These are phyloP conservation scores for Trichoderma sp. DNA, from an alignment of 2,329 filamentous ascomycete genomes.

Conservation along the genomic window DNA sequence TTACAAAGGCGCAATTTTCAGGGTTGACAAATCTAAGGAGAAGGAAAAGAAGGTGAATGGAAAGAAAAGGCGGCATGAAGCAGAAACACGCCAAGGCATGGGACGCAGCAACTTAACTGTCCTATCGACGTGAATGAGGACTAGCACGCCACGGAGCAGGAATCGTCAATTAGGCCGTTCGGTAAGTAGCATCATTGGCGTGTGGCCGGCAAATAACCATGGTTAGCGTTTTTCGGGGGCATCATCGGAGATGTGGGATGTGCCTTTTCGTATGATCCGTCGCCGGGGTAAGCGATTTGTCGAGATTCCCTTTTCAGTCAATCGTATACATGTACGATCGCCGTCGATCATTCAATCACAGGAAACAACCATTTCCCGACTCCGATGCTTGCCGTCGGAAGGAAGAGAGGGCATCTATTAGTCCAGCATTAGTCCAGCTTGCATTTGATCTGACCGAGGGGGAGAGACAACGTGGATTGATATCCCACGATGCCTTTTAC, in stretches of 20 bases:
- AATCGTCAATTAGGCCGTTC: neutral
- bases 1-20: slow-evolving; percentile 2
- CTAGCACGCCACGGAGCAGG: neutral
- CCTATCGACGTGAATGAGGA: neutral
- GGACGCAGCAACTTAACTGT: neutral
- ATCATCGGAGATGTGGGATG: slow-evolving; percentile 10
- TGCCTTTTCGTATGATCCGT: slow-evolving; percentile 12
- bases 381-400: neutral
- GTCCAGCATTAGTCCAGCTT: neutral
- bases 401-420: neutral
- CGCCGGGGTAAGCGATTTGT: slow-evolving; percentile 4
- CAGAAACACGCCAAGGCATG: neutral
- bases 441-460: neutral
- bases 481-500: neutral
- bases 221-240: slow-evolving; percentile 6
- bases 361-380: neutral
- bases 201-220: neutral
- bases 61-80: neutral
- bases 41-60: neutral
- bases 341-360: slow-evolving; percentile 14
- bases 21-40: neutral
- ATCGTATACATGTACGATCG: slow-evolving; percentile 10
- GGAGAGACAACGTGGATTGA: neutral
- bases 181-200: neutral
- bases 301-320: slow-evolving; percentile 7